These are phyloP conservation scores for Scalesia atractyloides DNA, from an alignment of 129 eudicot genomes.

Conservation along the genomic window DNA sequence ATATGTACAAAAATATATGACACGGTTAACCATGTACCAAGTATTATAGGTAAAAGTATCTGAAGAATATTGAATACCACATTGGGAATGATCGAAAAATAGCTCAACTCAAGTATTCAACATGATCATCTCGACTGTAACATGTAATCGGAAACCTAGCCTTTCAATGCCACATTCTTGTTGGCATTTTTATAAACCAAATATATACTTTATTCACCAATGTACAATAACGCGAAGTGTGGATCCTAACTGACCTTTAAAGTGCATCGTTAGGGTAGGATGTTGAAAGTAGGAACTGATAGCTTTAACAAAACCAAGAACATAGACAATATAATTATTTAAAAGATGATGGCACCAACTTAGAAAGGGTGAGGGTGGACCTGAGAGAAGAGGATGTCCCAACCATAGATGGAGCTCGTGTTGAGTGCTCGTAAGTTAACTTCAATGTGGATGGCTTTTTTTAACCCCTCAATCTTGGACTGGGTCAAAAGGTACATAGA, in stretches of 20 bases:
- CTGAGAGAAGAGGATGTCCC: neutral
- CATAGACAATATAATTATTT: neutral
- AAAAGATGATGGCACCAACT: neutral
- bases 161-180: too few species aligned
- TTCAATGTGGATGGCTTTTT: neutral
- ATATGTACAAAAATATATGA: too few species aligned
- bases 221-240: too few species aligned
- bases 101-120: neutral
- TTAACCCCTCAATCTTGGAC: neutral
- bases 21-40: too few species aligned
- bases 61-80: neutral
- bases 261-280: neutral
- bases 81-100: neutral
- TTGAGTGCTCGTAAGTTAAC: neutral
- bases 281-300: neutral
- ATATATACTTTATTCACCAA: neutral
- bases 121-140: neutral
- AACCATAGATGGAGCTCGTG: neutral
- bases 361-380: neutral
- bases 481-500: neutral
- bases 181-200: too few species aligned
- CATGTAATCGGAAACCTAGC: too few species aligned
- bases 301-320: constrained; percentile 7
- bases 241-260: neutral
- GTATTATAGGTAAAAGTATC: too few species aligned